Percentiles rank a stretch among this genome's conserved stretches.
Conservation (phyloP, 2,329 filamentous ascomycete species). For the Hymenotorrendiella dingleyae region DNA sequence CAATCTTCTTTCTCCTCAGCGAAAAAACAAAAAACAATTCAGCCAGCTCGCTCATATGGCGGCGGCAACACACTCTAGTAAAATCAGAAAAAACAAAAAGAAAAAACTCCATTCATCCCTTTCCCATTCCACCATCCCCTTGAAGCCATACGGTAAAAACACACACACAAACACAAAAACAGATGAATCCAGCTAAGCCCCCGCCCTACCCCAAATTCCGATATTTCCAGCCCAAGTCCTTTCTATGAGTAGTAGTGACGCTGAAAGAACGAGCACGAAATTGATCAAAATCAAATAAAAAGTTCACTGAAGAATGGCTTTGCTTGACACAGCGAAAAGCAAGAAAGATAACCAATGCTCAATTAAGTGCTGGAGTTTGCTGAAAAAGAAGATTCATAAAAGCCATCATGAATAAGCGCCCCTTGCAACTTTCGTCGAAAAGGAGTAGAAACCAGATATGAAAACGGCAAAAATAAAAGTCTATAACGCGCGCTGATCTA, state of each 20-base stretch:
- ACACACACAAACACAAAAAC: background rate
- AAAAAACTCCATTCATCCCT: conserved; percentile 7
- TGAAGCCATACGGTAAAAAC: background rate
- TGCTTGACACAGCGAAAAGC: too few species aligned
- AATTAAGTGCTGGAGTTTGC: background rate
- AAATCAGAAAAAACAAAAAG: too few species aligned
- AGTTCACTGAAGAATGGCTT: too few species aligned
- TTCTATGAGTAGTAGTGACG: conserved; percentile 2
- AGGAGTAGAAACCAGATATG: background rate
- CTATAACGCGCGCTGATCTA: conserved; percentile 24
- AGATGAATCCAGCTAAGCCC: background rate
- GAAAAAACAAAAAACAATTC: too few species aligned
- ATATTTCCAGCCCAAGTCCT: background rate
- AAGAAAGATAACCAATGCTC: too few species aligned
- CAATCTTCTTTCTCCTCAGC: too few species aligned
- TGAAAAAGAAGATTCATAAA: background rate
- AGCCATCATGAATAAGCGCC: too few species aligned
- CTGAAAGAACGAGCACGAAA: conserved; percentile 1
- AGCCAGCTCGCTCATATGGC: too few species aligned
- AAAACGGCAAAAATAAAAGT: conserved; percentile 13
- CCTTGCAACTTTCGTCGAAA: too few species aligned
- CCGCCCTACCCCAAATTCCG: conserved; percentile 3
- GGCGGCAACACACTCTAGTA: too few species aligned
- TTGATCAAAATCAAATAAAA: background rate
- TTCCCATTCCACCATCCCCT: conserved; percentile 9